Conservation (phyloP, 371 early-diverging fungal genomes). For the Nematocida displodere region DNA sequence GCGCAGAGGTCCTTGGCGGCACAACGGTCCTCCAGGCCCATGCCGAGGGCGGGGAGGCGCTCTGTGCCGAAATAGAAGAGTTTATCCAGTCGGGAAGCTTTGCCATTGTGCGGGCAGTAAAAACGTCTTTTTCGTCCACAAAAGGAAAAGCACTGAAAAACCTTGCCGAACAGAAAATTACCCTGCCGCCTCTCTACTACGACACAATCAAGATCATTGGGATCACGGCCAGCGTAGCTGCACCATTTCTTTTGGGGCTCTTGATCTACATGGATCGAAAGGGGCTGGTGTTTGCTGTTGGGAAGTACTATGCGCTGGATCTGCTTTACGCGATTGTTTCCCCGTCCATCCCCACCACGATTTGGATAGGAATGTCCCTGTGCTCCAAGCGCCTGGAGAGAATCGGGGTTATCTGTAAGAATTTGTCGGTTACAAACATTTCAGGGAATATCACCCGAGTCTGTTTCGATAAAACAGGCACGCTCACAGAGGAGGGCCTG, state of each 20-base stretch:
- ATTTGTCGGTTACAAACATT: constrained; percentile 82
- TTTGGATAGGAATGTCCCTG: constrained; percentile 87
- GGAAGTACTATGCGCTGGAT: constrained; percentile 54
- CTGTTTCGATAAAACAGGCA: constrained; percentile 99
- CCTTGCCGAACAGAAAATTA: constrained; percentile 85
- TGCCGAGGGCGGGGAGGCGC: background rate
- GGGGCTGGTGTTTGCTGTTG: background rate
- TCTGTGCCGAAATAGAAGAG: constrained; percentile 3
- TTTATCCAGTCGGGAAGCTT: constrained; percentile 43
- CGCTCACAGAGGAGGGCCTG: constrained; percentile 90
- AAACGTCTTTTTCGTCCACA: constrained; percentile 89
- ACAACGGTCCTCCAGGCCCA: constrained; percentile 45
- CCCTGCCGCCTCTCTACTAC: constrained; percentile 81
- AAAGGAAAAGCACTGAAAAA: constrained; percentile 86
- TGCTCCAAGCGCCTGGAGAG: constrained; percentile 76
- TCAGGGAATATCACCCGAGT: constrained; percentile 86
- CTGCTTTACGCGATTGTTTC: constrained; percentile 57
- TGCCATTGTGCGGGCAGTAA: constrained; percentile 73
- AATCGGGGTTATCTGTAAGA: constrained; percentile 80
- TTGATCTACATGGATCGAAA: constrained; percentile 17
- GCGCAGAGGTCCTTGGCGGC: constrained; percentile 48
- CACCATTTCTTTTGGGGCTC: constrained; percentile 2
- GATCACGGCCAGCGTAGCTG: background rate
- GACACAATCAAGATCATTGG: constrained; percentile 71
- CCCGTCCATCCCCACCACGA: constrained; percentile 77